These are phyloP conservation scores for Blastobotrys apis DNA, from an alignment of 1,139 yeast genomes.

Conservation along the genomic window DNA sequence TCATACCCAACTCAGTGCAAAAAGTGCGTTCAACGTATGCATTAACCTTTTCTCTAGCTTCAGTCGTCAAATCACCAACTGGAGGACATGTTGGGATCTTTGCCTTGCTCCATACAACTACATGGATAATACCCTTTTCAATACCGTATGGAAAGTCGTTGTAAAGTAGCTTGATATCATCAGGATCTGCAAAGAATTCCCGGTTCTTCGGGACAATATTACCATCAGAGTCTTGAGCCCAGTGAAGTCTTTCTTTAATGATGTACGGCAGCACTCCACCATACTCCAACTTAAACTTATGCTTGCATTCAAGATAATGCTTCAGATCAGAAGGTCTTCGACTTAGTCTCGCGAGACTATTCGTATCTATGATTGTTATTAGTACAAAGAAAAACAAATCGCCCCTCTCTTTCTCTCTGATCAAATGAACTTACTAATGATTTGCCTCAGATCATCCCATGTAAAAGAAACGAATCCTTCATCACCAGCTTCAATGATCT, in stretches of 20 bases:
- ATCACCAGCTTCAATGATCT: slow-evolving; percentile 24
- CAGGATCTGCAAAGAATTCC: slow-evolving; percentile 25
- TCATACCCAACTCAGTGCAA: slow-evolving; percentile 24
- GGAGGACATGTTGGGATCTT: slow-evolving; percentile 31
- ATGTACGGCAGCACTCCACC: slow-evolving; percentile 35
- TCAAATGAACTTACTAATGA: slow-evolving; percentile 23
- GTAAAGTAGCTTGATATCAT: slow-evolving; percentile 35
- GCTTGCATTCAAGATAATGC: slow-evolving; percentile 34
- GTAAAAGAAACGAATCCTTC: slow-evolving; percentile 23
- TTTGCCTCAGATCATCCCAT: slow-evolving; percentile 30
- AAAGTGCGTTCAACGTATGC: slow-evolving; percentile 32
- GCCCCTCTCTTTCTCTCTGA: not conserved
- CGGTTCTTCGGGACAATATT: slow-evolving; percentile 18
- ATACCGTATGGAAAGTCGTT: slow-evolving; percentile 43
- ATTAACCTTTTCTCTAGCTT: slow-evolving; percentile 27
- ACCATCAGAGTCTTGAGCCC: slow-evolving; percentile 25
- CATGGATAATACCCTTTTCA: slow-evolving; percentile 36
- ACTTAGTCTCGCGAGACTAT: slow-evolving; percentile 29
- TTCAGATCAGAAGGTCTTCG: slow-evolving; percentile 35
- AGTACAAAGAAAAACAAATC: not conserved
- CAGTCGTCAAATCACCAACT: slow-evolving; percentile 29
- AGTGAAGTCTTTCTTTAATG: slow-evolving; percentile 29
- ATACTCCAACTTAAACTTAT: slow-evolving; percentile 23
- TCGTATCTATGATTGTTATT: slow-evolving; percentile 22
- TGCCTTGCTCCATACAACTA: slow-evolving; percentile 41